Evolutionary conservation across 2,329 filamentous ascomycete species (phyloP).

Genomic region (Sarocladium oryzae): DNA sequence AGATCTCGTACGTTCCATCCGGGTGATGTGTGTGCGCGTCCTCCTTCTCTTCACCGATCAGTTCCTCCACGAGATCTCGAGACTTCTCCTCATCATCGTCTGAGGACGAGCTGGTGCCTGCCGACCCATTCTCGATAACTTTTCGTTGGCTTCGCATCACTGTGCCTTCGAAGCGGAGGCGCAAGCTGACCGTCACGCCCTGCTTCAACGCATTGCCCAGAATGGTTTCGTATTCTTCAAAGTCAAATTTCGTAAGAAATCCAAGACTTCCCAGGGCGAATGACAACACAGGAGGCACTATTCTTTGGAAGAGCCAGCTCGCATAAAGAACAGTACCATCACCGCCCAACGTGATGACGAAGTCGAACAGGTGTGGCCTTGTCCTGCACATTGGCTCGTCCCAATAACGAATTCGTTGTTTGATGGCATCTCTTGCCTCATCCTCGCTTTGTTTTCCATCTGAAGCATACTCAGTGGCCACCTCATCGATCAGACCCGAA

Average conservation of each 20-base stretch:
- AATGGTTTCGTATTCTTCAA: constrained; percentile 63
- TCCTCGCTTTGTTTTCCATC: constrained; percentile 27
- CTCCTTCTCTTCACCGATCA: constrained; percentile 79
- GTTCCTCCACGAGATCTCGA: constrained; percentile 77
- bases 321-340: constrained; percentile 97
- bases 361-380: constrained; percentile 84
- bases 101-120: constrained; percentile 13
- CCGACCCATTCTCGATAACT: constrained; percentile 35
- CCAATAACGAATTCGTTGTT: constrained; percentile 70
- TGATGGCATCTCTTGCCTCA: constrained; percentile 30
- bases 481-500: constrained; percentile 58
- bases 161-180: constrained; percentile 86
- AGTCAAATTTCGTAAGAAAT: constrained; percentile 96
- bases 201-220: constrained; percentile 68
- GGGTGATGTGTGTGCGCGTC: constrained; percentile 80
- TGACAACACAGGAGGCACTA: constrained; percentile 87
- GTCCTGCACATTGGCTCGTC: constrained; percentile 68
- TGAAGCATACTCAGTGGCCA: constrained; percentile 36
- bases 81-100: constrained; percentile 32
- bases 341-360: constrained; percentile 84
- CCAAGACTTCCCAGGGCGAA: constrained; percentile 89
- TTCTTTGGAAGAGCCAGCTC: constrained; percentile 92
- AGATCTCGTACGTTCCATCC: constrained; percentile 77
- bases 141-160: constrained; percentile 71
- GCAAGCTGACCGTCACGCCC: constrained; percentile 81